phyloP scores from a whole-genome alignment of 306 rosid genomes.

The Geum urbanum region DNA sequence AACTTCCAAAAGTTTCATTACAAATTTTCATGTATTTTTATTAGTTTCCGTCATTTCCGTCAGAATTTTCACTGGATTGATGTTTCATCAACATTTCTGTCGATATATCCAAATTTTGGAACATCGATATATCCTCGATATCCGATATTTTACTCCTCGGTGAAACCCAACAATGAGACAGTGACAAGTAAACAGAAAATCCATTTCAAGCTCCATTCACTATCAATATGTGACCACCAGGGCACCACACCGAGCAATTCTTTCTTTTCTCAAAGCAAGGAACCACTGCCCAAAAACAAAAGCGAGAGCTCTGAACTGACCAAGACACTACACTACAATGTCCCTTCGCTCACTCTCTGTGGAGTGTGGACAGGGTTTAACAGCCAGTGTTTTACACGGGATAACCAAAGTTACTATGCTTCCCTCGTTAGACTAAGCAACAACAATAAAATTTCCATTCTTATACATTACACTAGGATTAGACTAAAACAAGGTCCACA shows the following conservation, averaged over 20 bases:
- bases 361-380: neutral
- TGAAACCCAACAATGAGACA: slow-evolving; percentile 4
- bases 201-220: slow-evolving; percentile 9
- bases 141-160: too few species aligned
- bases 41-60: too few species aligned
- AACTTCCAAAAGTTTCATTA: too few species aligned
- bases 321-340: neutral
- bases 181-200: neutral
- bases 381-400: slow-evolving; percentile 20
- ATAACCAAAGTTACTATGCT: slow-evolving; percentile 35
- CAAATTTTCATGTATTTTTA: too few species aligned
- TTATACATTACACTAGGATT: slow-evolving; percentile 37
- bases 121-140: too few species aligned
- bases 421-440: slow-evolving; percentile 14
- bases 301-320: slow-evolving; percentile 8
- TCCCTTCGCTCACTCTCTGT: neutral
- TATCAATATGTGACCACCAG: neutral
- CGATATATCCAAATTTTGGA: too few species aligned
- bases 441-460: slow-evolving; percentile 18
- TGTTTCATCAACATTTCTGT: too few species aligned
- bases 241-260: neutral
- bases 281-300: slow-evolving; percentile 18
- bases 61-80: too few species aligned
- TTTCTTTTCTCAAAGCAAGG: neutral
- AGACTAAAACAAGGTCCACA: slow-evolving; percentile 33